Conservation (phyloP, 805 yeast species). For the Yamadazyma nakazawae region DNA sequence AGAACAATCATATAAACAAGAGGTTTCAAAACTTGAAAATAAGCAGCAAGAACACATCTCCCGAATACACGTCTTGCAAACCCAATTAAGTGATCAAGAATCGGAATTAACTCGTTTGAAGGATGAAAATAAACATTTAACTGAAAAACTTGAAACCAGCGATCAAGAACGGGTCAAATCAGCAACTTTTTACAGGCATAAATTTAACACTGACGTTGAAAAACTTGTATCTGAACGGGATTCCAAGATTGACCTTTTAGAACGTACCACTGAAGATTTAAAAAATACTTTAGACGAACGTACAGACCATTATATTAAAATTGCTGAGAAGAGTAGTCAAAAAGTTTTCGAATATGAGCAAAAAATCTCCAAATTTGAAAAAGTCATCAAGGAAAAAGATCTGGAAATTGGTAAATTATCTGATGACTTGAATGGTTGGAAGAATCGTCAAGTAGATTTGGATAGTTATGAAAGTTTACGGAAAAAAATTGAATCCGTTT, state of each 20-base stretch:
- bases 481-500: neutral
- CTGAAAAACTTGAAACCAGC: slow-evolving; percentile 1
- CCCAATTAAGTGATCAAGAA: slow-evolving; percentile 4
- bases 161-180: slow-evolving; percentile 9
- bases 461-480: neutral
- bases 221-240: slow-evolving; percentile 9
- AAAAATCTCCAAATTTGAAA: neutral
- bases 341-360: slow-evolving; percentile 2
- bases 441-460: neutral
- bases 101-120: neutral
- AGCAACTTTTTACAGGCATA: slow-evolving; percentile 7
- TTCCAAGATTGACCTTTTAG: slow-evolving; percentile 9
- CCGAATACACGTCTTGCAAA: neutral
- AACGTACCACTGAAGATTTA: slow-evolving; percentile 5
- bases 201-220: slow-evolving; percentile 11
- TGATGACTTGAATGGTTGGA: neutral
- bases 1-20: slow-evolving; percentile 1
- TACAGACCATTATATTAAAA: neutral
- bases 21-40: neutral
- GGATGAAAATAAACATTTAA: neutral
- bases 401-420: neutral
- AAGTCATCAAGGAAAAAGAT: neutral
- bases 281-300: slow-evolving; percentile 4
- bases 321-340: neutral
- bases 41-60: neutral